Conservation (phyloP, 164 flowering plant genomes). For the Chimonanthus salicifolius region DNA sequence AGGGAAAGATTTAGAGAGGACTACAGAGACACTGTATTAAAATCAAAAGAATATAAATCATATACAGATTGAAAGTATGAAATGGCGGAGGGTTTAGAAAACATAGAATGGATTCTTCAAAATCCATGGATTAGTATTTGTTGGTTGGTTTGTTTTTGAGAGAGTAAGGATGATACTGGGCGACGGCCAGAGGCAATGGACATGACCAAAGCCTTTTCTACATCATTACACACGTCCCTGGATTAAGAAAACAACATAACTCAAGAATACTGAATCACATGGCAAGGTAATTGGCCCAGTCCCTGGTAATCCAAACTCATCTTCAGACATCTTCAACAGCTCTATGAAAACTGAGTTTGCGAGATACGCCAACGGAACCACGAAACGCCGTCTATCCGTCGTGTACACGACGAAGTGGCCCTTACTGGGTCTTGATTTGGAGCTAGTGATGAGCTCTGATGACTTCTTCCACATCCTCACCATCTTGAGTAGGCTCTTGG, state of each 20-base stretch:
- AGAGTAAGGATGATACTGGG: background rate
- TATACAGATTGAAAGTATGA: background rate
- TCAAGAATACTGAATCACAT: slow-evolving; percentile 18
- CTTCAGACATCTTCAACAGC: slow-evolving; percentile 18
- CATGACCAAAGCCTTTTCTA: slow-evolving; percentile 18
- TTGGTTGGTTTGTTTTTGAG: background rate
- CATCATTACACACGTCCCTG: background rate
- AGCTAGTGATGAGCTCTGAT: background rate
- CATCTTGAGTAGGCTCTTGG: slow-evolving; percentile 5
- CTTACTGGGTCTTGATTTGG: background rate
- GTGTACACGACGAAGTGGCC: slow-evolving; percentile 25
- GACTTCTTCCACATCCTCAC: slow-evolving; percentile 10
- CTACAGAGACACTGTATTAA: too few relatives aligned
- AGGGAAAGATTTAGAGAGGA: too few relatives aligned
- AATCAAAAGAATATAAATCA: background rate
- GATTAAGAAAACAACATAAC: slow-evolving; percentile 9
- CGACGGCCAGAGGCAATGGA: background rate
- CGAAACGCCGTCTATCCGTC: slow-evolving; percentile 18
- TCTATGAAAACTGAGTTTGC: slow-evolving; percentile 9
- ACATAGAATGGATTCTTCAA: background rate
- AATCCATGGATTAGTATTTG: background rate
- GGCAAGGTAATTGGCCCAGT: slow-evolving; percentile 19
- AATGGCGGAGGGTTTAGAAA: background rate
- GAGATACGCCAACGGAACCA: slow-evolving; percentile 22
- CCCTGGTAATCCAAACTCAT: slow-evolving; percentile 17